phyloP scores from a whole-genome alignment of 805 yeast species.

The Metschnikowia santaceciliae region DNA sequence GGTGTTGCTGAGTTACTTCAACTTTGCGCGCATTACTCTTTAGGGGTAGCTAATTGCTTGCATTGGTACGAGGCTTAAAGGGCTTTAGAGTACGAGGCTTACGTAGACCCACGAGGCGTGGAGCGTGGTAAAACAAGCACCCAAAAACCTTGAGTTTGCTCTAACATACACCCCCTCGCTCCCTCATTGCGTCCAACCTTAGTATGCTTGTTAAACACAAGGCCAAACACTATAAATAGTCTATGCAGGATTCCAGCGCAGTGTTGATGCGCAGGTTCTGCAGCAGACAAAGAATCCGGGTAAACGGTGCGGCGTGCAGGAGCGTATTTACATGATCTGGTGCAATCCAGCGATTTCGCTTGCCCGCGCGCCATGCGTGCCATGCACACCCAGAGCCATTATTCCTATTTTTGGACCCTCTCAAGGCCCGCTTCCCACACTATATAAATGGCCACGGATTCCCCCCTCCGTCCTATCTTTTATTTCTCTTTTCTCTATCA shows the following conservation, averaged over 20 bases:
- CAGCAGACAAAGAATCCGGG: not conserved
- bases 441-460: not conserved
- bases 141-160: too few relatives aligned
- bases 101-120: too few relatives aligned
- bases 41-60: slow-evolving; percentile 1
- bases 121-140: too few relatives aligned
- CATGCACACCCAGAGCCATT: not conserved
- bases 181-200: too few relatives aligned
- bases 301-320: not conserved
- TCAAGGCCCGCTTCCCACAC: not conserved
- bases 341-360: slow-evolving; percentile 6
- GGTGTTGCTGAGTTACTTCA: not conserved
- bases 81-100: not conserved
- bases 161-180: too few relatives aligned
- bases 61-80: not conserved
- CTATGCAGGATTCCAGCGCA: not conserved
- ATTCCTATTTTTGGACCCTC: slow-evolving; percentile 2
- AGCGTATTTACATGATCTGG: not conserved
- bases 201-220: too few relatives aligned
- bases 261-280: not conserved
- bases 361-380: not conserved
- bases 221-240: not conserved
- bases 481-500: not conserved
- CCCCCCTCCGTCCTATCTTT: not conserved
- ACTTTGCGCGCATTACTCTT: not conserved